Evolutionary conservation across 1,139 yeast genomes (phyloP), one percentile per base, ranked within the genome.

Genomic region (Spencermartinsiella ligniputridi): DNA sequence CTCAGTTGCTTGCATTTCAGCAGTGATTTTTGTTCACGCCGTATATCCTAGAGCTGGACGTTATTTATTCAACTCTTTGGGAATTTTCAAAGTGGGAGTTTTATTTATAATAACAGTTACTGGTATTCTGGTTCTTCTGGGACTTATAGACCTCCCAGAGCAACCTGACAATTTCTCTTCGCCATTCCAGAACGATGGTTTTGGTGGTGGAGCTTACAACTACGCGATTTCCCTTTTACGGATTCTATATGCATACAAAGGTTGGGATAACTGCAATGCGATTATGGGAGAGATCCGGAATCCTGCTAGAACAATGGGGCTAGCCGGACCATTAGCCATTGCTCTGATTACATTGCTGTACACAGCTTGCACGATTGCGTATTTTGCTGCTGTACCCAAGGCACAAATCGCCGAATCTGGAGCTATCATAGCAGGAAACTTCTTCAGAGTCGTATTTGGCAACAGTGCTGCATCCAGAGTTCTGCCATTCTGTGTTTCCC

Each of bases 211-310:
- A 4, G 34, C 52, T 2, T 64, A 61, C 46, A 54, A 57, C 34
- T 48, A 58, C 20, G 72, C 83, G 0, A 72, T 76, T 44, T 82
- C 83, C 0, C 67, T 80, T 18, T 67, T 79, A 21, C 74, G 80
- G 50, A 77, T 81, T 1, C 69, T 77, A 22, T 80, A 78, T 59
- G 76, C 84, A 0, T 78, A 75, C 50, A 67, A 77, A 15, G 86
- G 86, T 3, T 80, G 86, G 86, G 80, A 77, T 21, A 85, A 85
- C 56, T 88, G 83, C 44, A 85, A 84, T 65, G 82, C 83, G 57
- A 89, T 89, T 8, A 70, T 85, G 58, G 88, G 92, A 55, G 95
- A 86, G 65, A 80, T 82, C 49, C 79, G 76, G 57, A 53, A 83
- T 57, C 95, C 95, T 0, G 76, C 76, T 38, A 74, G 77, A 48